These are phyloP conservation scores for Neocucurbitaria cava DNA, from an alignment of 2,329 filamentous ascomycete genomes.

Conservation along the genomic window DNA sequence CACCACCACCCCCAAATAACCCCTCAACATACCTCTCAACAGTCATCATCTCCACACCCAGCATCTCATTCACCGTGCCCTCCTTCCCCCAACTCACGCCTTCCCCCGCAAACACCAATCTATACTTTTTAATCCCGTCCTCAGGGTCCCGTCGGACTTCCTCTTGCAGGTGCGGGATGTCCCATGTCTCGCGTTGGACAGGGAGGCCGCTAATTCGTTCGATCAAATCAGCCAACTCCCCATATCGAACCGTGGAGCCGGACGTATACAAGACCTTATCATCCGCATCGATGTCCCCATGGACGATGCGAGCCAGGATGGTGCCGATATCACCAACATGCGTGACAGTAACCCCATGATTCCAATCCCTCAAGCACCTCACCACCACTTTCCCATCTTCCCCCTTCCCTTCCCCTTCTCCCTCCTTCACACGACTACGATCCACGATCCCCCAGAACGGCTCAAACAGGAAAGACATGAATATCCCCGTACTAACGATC, in stretches of 20 bases:
- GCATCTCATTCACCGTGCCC: constrained; percentile 60
- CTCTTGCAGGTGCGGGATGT: constrained; percentile 51
- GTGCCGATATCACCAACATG: constrained; percentile 68
- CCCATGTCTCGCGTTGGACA: constrained; percentile 65
- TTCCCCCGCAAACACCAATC: constrained; percentile 65
- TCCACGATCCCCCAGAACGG: constrained; percentile 69
- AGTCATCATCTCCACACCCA: constrained; percentile 55
- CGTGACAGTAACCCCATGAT: constrained; percentile 68
- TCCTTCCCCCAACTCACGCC: constrained; percentile 66
- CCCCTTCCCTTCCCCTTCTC: background rate
- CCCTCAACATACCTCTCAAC: constrained; percentile 50
- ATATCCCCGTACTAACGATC: constrained; percentile 73
- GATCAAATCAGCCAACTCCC: constrained; percentile 60
- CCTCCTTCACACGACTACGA: constrained; percentile 11
- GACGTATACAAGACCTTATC: constrained; percentile 62
- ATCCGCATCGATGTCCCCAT: constrained; percentile 40
- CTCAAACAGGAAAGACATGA: constrained; percentile 74
- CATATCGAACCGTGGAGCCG: constrained; percentile 69
- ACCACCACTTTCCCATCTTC: constrained; percentile 43
- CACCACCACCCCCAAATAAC: constrained; percentile 12
- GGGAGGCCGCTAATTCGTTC: constrained; percentile 55
- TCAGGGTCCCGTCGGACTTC: constrained; percentile 58
- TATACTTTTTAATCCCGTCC: constrained; percentile 65
- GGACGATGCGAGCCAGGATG: constrained; percentile 63
- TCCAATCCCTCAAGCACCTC: constrained; percentile 67